Evolutionary conservation across 192 early-diverging fungal genomes (phyloP).

Genomic region (Coemansia sp.): DNA sequence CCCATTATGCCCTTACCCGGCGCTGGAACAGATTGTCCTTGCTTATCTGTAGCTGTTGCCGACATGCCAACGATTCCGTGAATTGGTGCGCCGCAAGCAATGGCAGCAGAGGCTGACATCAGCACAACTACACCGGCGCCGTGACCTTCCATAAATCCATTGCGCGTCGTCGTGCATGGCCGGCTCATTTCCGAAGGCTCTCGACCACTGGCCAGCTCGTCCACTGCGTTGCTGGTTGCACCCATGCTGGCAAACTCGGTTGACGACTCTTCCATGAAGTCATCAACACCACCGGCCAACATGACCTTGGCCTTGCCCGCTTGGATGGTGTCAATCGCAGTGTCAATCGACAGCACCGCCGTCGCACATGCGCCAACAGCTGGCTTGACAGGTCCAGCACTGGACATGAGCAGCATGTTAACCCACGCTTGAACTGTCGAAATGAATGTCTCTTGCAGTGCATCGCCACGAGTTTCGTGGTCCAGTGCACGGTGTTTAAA

Average conservation of each 20-base stretch:
- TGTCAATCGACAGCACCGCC: constrained; percentile 85
- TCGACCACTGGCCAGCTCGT: constrained; percentile 64
- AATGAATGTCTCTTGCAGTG: constrained; percentile 90
- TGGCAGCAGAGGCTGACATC: constrained; percentile 83
- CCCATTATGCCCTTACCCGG: constrained; percentile 93
- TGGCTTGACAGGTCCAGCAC: constrained; percentile 83
- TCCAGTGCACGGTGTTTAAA: constrained; percentile 76
- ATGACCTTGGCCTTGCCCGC: constrained; percentile 89
- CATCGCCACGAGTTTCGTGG: constrained; percentile 77
- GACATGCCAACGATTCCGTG: constrained; percentile 87
- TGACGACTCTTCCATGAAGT: constrained; percentile 82
- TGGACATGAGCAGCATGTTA: constrained; percentile 89
- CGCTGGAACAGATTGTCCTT: constrained; percentile 90
- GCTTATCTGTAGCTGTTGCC: constrained; percentile 91
- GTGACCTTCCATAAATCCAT: constrained; percentile 91
- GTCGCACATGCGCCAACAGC: constrained; percentile 89
- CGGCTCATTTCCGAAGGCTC: constrained; percentile 55
- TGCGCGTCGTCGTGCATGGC: constrained; percentile 85
- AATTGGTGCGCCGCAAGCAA: constrained; percentile 91
- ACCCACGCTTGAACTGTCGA: constrained; percentile 96
- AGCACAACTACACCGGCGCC: constrained; percentile 88
- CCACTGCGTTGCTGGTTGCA: constrained; percentile 80
- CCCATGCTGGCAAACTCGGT: constrained; percentile 97
- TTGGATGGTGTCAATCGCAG: constrained; percentile 84
- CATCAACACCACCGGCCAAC: constrained; percentile 89